Conservation (phyloP, 805 yeast species). For the Wickerhamia fluorescens region DNA sequence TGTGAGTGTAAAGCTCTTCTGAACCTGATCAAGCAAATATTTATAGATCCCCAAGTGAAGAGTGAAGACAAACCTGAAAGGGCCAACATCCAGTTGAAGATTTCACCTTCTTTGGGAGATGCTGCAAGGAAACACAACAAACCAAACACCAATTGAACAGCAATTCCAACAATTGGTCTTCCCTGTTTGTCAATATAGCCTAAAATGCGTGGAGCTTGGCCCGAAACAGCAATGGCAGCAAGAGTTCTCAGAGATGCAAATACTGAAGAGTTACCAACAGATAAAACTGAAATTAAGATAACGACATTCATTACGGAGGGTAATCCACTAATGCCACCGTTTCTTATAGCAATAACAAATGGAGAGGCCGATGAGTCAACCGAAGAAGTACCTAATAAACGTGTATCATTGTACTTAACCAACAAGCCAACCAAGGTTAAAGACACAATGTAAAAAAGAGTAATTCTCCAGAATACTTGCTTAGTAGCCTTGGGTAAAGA, state of each 20-base stretch:
- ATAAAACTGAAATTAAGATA: constrained; percentile 58
- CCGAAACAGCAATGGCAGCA: constrained; percentile 60
- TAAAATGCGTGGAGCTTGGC: constrained; percentile 52
- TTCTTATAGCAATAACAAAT: constrained; percentile 62
- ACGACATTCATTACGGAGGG: constrained; percentile 69
- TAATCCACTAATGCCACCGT: constrained; percentile 59
- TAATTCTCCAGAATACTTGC: constrained; percentile 79
- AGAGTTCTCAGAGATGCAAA: constrained; percentile 66
- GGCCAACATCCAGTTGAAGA: constrained; percentile 74
- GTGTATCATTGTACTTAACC: constrained; percentile 56
- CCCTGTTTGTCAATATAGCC: constrained; percentile 73
- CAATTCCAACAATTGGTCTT: constrained; percentile 67
- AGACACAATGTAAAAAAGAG: constrained; percentile 59
- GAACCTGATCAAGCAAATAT: constrained; percentile 59
- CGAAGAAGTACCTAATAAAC: constrained; percentile 42
- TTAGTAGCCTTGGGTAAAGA: constrained; percentile 68
- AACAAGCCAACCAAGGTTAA: constrained; percentile 52
- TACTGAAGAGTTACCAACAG: constrained; percentile 69
- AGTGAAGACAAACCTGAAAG: constrained; percentile 71
- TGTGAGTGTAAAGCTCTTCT: constrained; percentile 53
- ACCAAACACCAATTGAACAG: constrained; percentile 47
- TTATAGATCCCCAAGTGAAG: constrained; percentile 74
- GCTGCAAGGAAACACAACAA: constrained; percentile 59
- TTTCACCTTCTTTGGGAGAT: constrained; percentile 45
- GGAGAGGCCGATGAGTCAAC: constrained; percentile 66